These are phyloP conservation scores for Ustilago esculenta DNA, from an alignment of 1,284 basidiomycete species.

Conservation along the genomic window DNA sequence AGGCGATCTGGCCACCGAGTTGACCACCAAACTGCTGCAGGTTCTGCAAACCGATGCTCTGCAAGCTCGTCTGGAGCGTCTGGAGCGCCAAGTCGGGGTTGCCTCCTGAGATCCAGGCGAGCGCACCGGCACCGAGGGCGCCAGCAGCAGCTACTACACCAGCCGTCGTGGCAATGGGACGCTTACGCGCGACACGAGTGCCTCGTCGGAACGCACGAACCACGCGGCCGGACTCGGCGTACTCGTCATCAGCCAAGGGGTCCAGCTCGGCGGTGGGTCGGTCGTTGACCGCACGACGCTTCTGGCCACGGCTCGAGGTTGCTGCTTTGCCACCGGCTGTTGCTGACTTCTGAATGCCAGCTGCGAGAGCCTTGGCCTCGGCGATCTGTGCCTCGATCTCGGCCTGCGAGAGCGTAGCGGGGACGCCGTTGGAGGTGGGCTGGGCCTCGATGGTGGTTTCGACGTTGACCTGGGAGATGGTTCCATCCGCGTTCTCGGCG, in stretches of 20 bases:
- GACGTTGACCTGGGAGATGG: conserved; percentile 41
- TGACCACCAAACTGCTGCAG: conserved; percentile 30
- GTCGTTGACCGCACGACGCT: conserved; percentile 60
- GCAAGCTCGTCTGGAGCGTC: conserved; percentile 55
- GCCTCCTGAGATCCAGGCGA: conserved; percentile 62
- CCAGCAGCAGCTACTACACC: conserved; percentile 59
- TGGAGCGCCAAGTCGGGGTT: conserved; percentile 51
- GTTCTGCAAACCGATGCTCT: conserved; percentile 49
- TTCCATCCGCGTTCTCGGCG: conserved; percentile 35
- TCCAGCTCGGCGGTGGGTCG: conserved; percentile 42
- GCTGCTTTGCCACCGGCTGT: conserved; percentile 15
- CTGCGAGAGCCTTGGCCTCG: conserved; percentile 58
- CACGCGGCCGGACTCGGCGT: conserved; percentile 42
- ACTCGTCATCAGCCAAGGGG: conserved; percentile 49
- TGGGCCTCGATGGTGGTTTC: conserved; percentile 39
- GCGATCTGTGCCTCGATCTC: conserved; percentile 63
- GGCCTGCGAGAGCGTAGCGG: conserved; percentile 43
- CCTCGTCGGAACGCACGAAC: conserved; percentile 47
- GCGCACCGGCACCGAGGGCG: conserved; percentile 59
- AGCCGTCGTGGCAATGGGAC: conserved; percentile 56
- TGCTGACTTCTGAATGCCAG: conserved; percentile 47
- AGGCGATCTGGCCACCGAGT: conserved; percentile 39
- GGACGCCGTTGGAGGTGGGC: conserved; percentile 22
- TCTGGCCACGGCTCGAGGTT: conserved; percentile 31
- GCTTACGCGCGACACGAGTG: conserved; percentile 46